Evolutionary conservation across 169 alveolate species (phyloP), one percentile per base, ranked within the genome.

Genomic region (Plasmodium fragile): DNA sequence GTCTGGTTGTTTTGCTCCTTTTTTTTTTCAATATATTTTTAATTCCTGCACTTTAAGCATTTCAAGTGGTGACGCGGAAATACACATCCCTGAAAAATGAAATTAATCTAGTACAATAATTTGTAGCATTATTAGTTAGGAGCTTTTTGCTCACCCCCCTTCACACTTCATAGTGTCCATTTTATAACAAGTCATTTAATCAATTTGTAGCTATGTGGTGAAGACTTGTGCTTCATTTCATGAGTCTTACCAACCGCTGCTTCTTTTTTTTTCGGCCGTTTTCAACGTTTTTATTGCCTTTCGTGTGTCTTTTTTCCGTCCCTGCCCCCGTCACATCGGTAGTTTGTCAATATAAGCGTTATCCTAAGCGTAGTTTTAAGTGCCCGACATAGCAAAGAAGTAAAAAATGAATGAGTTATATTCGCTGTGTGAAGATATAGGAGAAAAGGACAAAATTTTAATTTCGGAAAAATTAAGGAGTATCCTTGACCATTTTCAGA

Each of bases 381-480:
- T 45, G 71, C 36, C 34, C 75, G 41, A 39, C 32, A 52, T 43
- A 49, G 41, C 30, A 52, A 52, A 85, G 30, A 53, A 73, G 81
- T 32, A 81, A 91, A 91, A 80, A 72, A 91, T 91, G 94, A 81
- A 91, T 49, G 82, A 91, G n/a, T 30, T 91, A 70, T 81, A 81
- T 59, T 52, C 94, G 45, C 43, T 91, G 55, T 91, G 70, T 65
- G 94, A 80, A 91, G 49, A 91, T 91, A 81, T 71, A 55, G 45
- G 94, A 28, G 94, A 91, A 71, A 79, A 79, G 28, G 91, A 91
- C 41, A 73, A 81, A 91, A 52, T 28, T 32, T 32, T 81, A 10
- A 81, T 91, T 91, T 91, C 94, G 75, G 94, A 39, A 73, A 81
- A 79, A 36, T 91, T 91, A 81, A 81, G 55, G 82, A 91, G 82